Conservation (phyloP, 2,329 filamentous ascomycete species). For the Colletotrichum gloeosporioides region DNA sequence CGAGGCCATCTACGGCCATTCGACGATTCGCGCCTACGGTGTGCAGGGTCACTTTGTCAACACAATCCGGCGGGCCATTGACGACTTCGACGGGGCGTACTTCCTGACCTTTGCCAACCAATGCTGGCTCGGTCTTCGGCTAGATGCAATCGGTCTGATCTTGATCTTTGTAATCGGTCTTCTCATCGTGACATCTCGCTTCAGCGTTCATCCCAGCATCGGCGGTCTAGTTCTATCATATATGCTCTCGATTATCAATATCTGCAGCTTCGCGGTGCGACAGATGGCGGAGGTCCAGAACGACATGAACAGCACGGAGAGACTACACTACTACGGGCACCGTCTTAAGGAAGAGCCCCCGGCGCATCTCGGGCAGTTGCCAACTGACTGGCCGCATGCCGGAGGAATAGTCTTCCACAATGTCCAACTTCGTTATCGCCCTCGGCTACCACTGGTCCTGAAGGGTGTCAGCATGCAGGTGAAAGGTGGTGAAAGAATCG, state of each 20-base stretch:
- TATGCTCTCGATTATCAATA: slow-evolving; percentile 87
- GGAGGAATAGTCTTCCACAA: slow-evolving; percentile 80
- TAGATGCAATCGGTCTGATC: slow-evolving; percentile 82
- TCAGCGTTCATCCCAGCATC: slow-evolving; percentile 82
- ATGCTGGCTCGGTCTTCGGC: slow-evolving; percentile 84
- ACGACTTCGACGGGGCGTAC: slow-evolving; percentile 92
- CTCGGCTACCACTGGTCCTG: slow-evolving; percentile 73
- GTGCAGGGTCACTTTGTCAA: slow-evolving; percentile 78
- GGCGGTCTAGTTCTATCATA: slow-evolving; percentile 89
- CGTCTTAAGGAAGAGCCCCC: slow-evolving; percentile 88
- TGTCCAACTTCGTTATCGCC: slow-evolving; percentile 79
- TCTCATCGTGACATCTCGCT: slow-evolving; percentile 90
- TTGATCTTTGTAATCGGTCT: slow-evolving; percentile 91
- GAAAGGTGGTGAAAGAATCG: slow-evolving; percentile 76
- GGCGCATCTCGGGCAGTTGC: slow-evolving; percentile 70
- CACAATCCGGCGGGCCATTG: slow-evolving; percentile 71
- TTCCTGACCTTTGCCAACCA: slow-evolving; percentile 95
- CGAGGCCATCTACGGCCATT: slow-evolving; percentile 82
- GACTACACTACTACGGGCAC: slow-evolving; percentile 87
- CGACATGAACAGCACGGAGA: slow-evolving; percentile 95
- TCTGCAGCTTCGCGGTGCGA: slow-evolving; percentile 95
- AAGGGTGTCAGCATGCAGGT: slow-evolving; percentile 49
- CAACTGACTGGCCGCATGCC: slow-evolving; percentile 79
- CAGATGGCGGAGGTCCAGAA: slow-evolving; percentile 96
- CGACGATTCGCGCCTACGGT: slow-evolving; percentile 89